A percentile compares a stretch with the other conserved stretches of the same genome.
Conservation (phyloP, 1,284 basidiomycete species). For the Sparassis latifolia region DNA sequence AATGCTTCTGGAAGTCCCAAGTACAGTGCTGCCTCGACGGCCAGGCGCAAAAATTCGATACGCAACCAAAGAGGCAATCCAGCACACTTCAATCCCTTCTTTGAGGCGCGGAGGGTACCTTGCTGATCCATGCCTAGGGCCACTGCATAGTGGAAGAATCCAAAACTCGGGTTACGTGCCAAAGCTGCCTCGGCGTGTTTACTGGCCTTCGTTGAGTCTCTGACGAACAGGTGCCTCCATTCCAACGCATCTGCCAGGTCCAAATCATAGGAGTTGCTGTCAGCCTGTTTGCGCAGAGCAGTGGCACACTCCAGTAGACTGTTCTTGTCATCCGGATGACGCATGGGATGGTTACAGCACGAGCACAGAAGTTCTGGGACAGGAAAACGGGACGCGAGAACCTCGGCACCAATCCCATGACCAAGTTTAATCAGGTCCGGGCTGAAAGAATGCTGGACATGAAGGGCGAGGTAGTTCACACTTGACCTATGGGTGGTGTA, state of each 20-base stretch:
- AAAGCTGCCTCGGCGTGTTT: constrained; percentile 34
- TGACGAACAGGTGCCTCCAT: constrained; percentile 30
- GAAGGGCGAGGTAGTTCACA: constrained; percentile 1
- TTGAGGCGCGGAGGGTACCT: constrained; percentile 28
- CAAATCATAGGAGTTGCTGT: constrained; percentile 18
- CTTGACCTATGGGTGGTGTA: not conserved
- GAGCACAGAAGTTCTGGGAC: constrained; percentile 1
- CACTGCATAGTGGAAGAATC: constrained; percentile 50
- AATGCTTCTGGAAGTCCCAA: constrained; percentile 40
- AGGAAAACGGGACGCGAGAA: constrained; percentile 16
- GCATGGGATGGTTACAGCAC: not conserved
- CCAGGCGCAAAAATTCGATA: constrained; percentile 39
- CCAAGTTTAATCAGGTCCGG: constrained; percentile 40
- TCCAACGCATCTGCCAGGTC: constrained; percentile 52
- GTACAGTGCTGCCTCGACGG: constrained; percentile 43
- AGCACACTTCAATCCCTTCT: constrained; percentile 39
- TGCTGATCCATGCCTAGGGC: constrained; percentile 8
- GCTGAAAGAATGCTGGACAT: not conserved
- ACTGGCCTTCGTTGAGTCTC: constrained; percentile 21
- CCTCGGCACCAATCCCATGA: constrained; percentile 33
- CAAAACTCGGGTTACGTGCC: constrained; percentile 41
- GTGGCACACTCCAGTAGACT: not conserved
- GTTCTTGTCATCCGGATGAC: not conserved
- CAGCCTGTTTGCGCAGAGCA: not conserved
- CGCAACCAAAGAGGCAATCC: constrained; percentile 4